Evolutionary conservation across 495 filamentous ascomycete species (phyloP).

Genomic region (Chaetomium fimeti): DNA sequence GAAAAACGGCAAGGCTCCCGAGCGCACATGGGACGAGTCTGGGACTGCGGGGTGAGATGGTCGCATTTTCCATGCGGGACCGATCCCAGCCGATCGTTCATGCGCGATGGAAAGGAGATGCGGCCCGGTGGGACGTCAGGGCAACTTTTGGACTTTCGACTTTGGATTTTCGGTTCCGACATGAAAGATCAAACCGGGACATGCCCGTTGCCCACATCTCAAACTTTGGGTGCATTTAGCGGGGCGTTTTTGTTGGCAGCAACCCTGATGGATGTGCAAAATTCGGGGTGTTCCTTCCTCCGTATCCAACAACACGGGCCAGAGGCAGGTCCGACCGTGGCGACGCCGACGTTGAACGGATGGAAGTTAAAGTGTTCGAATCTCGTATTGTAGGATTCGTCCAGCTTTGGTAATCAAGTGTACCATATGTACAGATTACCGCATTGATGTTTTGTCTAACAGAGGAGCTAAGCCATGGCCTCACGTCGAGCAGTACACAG

Average conservation of each 20-base stretch:
- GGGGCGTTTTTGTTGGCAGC: neutral
- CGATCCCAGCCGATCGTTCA: conserved; percentile 20
- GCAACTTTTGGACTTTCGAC: neutral
- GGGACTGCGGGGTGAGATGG: conserved; percentile 2
- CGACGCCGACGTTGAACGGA: too few species aligned
- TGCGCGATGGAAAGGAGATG: conserved; percentile 11
- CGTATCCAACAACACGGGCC: neutral
- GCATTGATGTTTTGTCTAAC: too few species aligned
- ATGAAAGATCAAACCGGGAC: conserved; percentile 19
- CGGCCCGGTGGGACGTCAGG: conserved; percentile 3
- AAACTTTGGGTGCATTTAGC: neutral
- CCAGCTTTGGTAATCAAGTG: too few species aligned
- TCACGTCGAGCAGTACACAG: too few species aligned
- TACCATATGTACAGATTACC: too few species aligned
- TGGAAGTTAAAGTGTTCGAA: too few species aligned
- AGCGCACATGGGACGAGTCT: neutral
- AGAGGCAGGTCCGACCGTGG: too few species aligned
- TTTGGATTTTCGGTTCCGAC: conserved; percentile 1
- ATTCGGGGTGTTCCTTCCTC: neutral
- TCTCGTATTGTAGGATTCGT: too few species aligned
- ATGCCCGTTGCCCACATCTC: neutral
- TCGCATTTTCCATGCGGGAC: neutral
- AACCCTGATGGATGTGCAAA: neutral
- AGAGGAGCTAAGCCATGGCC: too few species aligned
- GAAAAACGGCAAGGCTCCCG: neutral